Evolutionary conservation across 2,329 filamentous ascomycete genomes (phyloP).

Genomic region (Chaetothyriales sp.): DNA sequence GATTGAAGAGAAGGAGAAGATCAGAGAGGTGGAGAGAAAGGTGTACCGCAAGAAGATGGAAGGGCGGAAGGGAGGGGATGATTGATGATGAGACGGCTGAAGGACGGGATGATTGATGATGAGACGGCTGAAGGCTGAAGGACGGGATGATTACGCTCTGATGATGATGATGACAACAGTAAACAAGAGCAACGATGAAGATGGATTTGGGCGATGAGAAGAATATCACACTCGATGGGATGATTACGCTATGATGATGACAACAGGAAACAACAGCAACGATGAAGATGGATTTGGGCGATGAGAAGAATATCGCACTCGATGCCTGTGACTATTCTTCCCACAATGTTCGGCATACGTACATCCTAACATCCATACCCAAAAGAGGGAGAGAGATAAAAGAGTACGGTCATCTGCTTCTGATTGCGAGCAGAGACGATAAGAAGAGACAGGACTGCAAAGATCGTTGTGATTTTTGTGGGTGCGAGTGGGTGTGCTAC

Average conservation of each 20-base stretch:
- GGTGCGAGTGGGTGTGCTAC: too few relatives aligned
- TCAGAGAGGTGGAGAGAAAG: slow-evolving; percentile 17
- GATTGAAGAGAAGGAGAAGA: slow-evolving; percentile 18
- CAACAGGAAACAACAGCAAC: neutral
- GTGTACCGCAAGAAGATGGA: slow-evolving; percentile 16
- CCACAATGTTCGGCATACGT: neutral
- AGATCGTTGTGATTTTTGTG: too few relatives aligned
- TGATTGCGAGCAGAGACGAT: too few relatives aligned
- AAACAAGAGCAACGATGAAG: too few relatives aligned
- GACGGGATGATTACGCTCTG: too few relatives aligned
- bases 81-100: neutral
- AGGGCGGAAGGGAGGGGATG: slow-evolving; percentile 3
- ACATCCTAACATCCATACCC: neutral
- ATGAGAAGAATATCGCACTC: neutral
- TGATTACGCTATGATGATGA: neutral
- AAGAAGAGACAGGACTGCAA: too few relatives aligned
- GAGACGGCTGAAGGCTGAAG: too few relatives aligned
- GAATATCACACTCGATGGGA: neutral
- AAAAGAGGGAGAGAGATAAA: neutral
- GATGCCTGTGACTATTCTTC: neutral
- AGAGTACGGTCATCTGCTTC: too few relatives aligned
- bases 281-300: neutral
- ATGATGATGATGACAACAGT: neutral
- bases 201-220: neutral
- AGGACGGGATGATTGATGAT: too few relatives aligned